Base-by-base conservation (phyloP, 108 stramenopile genomes). In the Schizochytrium sp. region DNA sequence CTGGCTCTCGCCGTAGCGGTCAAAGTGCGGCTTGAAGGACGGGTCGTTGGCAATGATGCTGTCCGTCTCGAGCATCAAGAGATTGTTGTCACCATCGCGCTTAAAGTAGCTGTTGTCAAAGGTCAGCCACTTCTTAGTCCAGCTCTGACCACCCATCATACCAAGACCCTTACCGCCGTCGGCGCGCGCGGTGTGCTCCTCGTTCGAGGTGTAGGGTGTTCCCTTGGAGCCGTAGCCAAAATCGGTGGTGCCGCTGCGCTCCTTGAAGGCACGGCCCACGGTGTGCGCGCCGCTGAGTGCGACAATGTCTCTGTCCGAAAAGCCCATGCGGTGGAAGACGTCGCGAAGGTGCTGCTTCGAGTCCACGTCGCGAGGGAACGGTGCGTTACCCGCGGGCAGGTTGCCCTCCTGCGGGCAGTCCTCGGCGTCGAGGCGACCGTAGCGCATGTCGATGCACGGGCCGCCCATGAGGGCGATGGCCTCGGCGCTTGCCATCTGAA, bases 91-190 rank as follows among this genome's bases (percentile, higher is more conserved):
- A 25, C 97, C 97, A 51, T 96, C 93, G 25, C 98, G 93, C 51
- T 97, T 96, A 91, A 97, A 99, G 92, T 98, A 99, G 87, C 98
- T 97, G 90, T 98, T 98, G 71, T 93, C 95, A 88, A 98, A 98
- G 16, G 97, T 97, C 29, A 95, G 97, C 91, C 98, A 97, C 0
- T 98, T 97, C 90, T 95, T 95, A 28, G 94, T 97, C 97, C 99
- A 98, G 91, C 91, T 98, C 23, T 87, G 60, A 47, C 93, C 93
- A 14, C 93, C 92, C 89, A 90, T 69, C 69, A 48, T 89, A 14
- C 91, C 91, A 44, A 41, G 44, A 28, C 91, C 92, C 12, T 90
- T 8, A 5, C 57, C 60, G 72, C 95, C 97, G 94, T 95, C 96
- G 91, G 96, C 98, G 12, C 90, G 87, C 21, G 91, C 69, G 63